These are phyloP conservation scores for Ambrosiella xylebori DNA, from an alignment of 2,329 filamentous ascomycete genomes.

Conservation along the genomic window DNA sequence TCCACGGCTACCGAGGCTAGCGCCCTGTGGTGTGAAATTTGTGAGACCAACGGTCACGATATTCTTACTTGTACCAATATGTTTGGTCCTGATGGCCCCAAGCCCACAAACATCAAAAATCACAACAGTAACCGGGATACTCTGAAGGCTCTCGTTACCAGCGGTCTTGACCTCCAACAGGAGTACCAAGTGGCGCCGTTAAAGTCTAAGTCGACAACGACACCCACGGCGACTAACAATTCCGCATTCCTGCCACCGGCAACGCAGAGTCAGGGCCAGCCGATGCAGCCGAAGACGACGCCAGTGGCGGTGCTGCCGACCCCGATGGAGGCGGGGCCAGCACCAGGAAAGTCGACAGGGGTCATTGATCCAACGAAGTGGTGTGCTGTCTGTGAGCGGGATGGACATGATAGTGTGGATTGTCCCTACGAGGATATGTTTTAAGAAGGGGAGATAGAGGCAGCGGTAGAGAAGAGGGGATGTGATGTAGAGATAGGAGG, in stretches of 20 bases:
- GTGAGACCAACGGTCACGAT: slow-evolving; percentile 79
- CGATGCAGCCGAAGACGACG: slow-evolving; percentile 4
- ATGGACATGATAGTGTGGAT: slow-evolving; percentile 91
- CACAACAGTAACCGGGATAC: slow-evolving; percentile 13
- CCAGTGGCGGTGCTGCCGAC: slow-evolving; percentile 38
- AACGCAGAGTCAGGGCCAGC: neutral
- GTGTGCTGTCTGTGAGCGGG: slow-evolving; percentile 91
- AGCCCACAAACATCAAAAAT: slow-evolving; percentile 16
- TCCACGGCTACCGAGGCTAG: slow-evolving; percentile 56
- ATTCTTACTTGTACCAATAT: slow-evolving; percentile 89
- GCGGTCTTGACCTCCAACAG: slow-evolving; percentile 16
- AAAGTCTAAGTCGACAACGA: slow-evolving; percentile 24
- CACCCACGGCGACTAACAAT: neutral
- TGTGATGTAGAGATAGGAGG: neutral
- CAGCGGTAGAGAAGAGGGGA: neutral
- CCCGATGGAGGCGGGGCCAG: slow-evolving; percentile 46
- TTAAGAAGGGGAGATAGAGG: slow-evolving; percentile 19
- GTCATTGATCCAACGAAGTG: slow-evolving; percentile 74
- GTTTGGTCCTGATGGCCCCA: slow-evolving; percentile 38
- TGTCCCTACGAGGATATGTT: slow-evolving; percentile 81
- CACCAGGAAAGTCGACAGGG: slow-evolving; percentile 63
- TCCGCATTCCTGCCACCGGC: neutral
- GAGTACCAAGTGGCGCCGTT: slow-evolving; percentile 38
- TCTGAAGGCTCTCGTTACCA: slow-evolving; percentile 4
- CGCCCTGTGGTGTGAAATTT: slow-evolving; percentile 84